phyloP scores from a whole-genome alignment of 1,284 basidiomycete species.

The Neolentinus lepideus region DNA sequence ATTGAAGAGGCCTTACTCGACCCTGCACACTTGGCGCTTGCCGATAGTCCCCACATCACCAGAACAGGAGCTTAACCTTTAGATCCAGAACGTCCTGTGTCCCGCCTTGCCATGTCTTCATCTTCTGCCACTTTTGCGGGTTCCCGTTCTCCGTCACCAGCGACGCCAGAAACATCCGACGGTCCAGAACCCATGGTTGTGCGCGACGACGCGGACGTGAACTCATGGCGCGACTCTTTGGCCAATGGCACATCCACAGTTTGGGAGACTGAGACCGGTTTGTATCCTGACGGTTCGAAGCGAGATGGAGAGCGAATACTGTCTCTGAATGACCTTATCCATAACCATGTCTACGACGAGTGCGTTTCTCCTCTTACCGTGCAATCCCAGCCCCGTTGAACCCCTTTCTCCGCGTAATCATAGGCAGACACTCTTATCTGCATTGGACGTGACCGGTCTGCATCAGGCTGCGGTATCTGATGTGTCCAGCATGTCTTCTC shows the following conservation, averaged over 20 bases:
- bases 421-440: not conserved
- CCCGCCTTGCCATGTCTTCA: slow-evolving; percentile 31
- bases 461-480: not conserved
- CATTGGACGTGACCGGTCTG: not conserved
- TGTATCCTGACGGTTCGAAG: slow-evolving; percentile 17
- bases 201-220: slow-evolving; percentile 41
- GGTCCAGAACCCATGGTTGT: slow-evolving; percentile 37
- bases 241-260: slow-evolving; percentile 26
- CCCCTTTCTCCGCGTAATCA: slow-evolving; percentile 12
- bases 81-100: slow-evolving; percentile 5
- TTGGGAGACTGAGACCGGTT: slow-evolving; percentile 21
- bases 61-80: not conserved
- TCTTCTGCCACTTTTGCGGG: slow-evolving; percentile 47
- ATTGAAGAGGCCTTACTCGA: not conserved
- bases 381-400: not conserved
- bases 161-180: slow-evolving; percentile 60
- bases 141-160: slow-evolving; percentile 65
- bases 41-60: not conserved
- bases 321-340: slow-evolving; percentile 62
- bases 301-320: slow-evolving; percentile 46
- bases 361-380: slow-evolving; percentile 27
- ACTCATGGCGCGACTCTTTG: slow-evolving; percentile 29
- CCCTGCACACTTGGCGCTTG: not conserved
- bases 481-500: not conserved
- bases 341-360: slow-evolving; percentile 68